Conservation (phyloP, 2,329 filamentous ascomycete genomes). For the Basipetospora chlamydospora region DNA sequence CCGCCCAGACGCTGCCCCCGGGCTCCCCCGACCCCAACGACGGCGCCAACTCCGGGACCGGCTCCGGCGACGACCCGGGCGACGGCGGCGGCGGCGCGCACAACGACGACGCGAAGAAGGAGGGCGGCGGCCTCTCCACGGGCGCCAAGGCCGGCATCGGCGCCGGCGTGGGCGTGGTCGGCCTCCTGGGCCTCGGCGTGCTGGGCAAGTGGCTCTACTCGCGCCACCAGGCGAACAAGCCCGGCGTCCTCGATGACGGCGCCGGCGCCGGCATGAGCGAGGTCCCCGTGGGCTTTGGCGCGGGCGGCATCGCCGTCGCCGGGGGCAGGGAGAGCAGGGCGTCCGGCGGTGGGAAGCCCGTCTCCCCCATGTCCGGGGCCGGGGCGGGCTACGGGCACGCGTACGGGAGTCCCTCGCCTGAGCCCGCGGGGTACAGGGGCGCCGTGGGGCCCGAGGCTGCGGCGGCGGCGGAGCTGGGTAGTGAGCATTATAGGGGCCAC, state of each 20-base stretch:
- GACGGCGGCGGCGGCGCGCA: conserved; percentile 7
- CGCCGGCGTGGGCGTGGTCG: conserved; percentile 22
- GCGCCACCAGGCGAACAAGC: conserved; percentile 3
- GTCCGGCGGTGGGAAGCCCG: not conserved
- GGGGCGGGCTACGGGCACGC: not conserved
- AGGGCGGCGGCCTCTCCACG: conserved; percentile 20
- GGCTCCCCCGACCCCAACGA: too few species aligned
- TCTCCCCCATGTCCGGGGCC: conserved; percentile 3
- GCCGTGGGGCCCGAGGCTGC: conserved; percentile 7
- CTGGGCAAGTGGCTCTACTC: not conserved
- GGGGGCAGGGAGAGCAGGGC: conserved; percentile 10
- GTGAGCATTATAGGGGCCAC: too few species aligned
- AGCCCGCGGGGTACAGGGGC: too few species aligned
- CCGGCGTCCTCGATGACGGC: conserved; percentile 19
- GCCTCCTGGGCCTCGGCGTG: conserved; percentile 14
- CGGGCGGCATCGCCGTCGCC: conserved; percentile 6
- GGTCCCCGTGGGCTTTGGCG: conserved; percentile 21
- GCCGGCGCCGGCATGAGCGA: conserved; percentile 24
- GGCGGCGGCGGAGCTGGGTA: not conserved
- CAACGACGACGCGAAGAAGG: conserved; percentile 7
- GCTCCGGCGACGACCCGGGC: conserved; percentile 6
- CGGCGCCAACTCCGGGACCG: conserved; percentile 12
- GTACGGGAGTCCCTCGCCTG: too few species aligned
- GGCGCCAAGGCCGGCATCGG: conserved; percentile 30
- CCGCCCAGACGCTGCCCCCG: conserved; percentile 10